Evolutionary conservation across 2,329 filamentous ascomycete species (phyloP).

Genomic region (Pyrenophora teres): DNA sequence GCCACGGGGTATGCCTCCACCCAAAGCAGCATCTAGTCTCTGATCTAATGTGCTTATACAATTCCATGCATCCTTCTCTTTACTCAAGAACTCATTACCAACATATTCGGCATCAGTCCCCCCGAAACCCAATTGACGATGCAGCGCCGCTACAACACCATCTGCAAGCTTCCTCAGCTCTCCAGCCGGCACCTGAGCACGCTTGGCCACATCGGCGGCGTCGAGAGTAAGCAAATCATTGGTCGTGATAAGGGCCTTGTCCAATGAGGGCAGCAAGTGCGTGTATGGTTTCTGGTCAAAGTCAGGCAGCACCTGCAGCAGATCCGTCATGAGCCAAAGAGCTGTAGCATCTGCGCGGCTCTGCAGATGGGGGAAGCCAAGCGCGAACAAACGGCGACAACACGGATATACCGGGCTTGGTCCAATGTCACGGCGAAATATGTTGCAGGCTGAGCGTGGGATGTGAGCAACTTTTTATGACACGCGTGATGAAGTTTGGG

Average conservation of each 20-base stretch:
- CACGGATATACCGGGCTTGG: background rate
- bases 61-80: slow-evolving; percentile 50
- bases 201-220: slow-evolving; percentile 79
- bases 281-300: slow-evolving; percentile 74
- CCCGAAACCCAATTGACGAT: slow-evolving; percentile 62
- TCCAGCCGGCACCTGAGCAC: slow-evolving; percentile 77
- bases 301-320: slow-evolving; percentile 78
- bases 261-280: slow-evolving; percentile 77
- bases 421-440: slow-evolving; percentile 2
- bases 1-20: slow-evolving; percentile 79
- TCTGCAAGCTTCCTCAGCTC: slow-evolving; percentile 77
- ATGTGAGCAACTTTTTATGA: background rate
- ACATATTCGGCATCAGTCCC: slow-evolving; percentile 22
- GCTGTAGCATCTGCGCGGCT: slow-evolving; percentile 39
- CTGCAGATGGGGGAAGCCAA: slow-evolving; percentile 28
- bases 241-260: slow-evolving; percentile 76
- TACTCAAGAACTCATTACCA: slow-evolving; percentile 22
- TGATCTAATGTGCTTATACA: slow-evolving; percentile 81
- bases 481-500: slow-evolving; percentile 8
- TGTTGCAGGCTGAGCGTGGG: background rate
- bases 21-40: slow-evolving; percentile 70
- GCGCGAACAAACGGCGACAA: background rate
- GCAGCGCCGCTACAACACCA: slow-evolving; percentile 69
- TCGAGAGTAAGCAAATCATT: slow-evolving; percentile 87
- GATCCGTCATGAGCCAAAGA: slow-evolving; percentile 72